phyloP scores from a whole-genome alignment of 495 filamentous ascomycete species.

The Trichoderma reesei region DNA sequence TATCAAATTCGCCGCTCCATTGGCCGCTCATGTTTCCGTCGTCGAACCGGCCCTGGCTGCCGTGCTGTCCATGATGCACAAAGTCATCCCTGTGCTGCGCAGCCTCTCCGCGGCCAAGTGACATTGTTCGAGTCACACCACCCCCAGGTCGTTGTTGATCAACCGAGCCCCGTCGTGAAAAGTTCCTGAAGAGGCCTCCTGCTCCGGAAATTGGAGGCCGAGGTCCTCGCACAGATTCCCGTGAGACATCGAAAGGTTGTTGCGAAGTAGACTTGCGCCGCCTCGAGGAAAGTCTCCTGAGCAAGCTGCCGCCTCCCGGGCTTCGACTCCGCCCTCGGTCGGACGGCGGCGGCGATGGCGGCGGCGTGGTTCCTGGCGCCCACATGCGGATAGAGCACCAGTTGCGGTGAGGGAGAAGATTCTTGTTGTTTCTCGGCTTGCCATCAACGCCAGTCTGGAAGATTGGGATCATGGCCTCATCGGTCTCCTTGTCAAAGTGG shows the following conservation, averaged over 20 bases:
- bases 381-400: conserved; percentile 86
- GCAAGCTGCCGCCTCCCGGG: conserved; percentile 18
- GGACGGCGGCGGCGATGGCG: conserved; percentile 44
- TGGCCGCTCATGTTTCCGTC: conserved; percentile 43
- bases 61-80: neutral
- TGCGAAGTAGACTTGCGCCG: neutral
- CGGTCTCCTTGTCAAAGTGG: conserved; percentile 73
- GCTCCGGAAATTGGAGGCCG: conserved; percentile 22
- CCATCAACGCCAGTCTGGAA: conserved; percentile 84
- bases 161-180: conserved; percentile 25
- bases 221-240: conserved; percentile 16
- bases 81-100: neutral
- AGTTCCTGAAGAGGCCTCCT: conserved; percentile 25
- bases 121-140: conserved; percentile 46
- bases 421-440: conserved; percentile 81
- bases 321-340: conserved; percentile 28
- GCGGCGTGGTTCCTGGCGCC: conserved; percentile 66
- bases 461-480: conserved; percentile 92
- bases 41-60: conserved; percentile 30
- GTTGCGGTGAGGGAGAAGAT: conserved; percentile 80
- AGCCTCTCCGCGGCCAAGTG: conserved; percentile 42
- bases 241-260: conserved; percentile 4
- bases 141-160: conserved; percentile 37
- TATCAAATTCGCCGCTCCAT: conserved; percentile 33
- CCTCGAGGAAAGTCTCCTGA: conserved; percentile 21